phyloP scores from a whole-genome alignment of 345 rosid genomes.

The Populus ilicifolia region DNA sequence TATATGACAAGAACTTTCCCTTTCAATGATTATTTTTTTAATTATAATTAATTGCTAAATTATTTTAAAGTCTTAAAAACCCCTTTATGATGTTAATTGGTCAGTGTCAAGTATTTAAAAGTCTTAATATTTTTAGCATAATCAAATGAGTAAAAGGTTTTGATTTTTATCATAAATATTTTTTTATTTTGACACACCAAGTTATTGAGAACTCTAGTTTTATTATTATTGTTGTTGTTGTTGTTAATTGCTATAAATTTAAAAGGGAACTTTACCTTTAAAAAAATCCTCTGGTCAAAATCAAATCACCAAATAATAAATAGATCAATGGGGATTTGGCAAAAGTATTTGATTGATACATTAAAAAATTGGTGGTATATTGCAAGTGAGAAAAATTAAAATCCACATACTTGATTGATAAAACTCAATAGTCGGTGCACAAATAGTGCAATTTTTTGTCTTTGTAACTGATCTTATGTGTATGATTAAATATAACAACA shows the following conservation, averaged over 20 bases:
- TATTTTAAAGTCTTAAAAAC: neutral
- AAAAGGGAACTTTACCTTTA: neutral
- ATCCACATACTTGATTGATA: neutral
- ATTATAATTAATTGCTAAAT: neutral
- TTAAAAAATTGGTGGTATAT: neutral
- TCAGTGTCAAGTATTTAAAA: too few relatives aligned
- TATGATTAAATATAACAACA: neutral
- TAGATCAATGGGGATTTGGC: neutral
- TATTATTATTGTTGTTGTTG: too few relatives aligned
- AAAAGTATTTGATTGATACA: neutral
- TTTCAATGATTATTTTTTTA: neutral
- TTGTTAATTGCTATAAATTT: too few relatives aligned
- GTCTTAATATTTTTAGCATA: too few relatives aligned
- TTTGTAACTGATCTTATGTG: neutral
- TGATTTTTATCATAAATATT: too few relatives aligned
- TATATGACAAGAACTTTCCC: neutral
- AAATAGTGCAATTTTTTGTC: neutral
- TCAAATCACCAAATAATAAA: neutral
- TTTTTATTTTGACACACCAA: too few relatives aligned
- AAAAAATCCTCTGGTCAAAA: neutral
- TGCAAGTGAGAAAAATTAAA: neutral
- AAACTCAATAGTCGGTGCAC: neutral
- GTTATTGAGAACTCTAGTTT: too few relatives aligned
- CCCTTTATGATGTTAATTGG: too few relatives aligned
- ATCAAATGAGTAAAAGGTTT: too few relatives aligned